A percentile compares a stretch with the other conserved stretches of the same genome.
Evolutionary conservation across 106 monocot species (phyloP).

Genomic region (Dioscorea alata): DNA sequence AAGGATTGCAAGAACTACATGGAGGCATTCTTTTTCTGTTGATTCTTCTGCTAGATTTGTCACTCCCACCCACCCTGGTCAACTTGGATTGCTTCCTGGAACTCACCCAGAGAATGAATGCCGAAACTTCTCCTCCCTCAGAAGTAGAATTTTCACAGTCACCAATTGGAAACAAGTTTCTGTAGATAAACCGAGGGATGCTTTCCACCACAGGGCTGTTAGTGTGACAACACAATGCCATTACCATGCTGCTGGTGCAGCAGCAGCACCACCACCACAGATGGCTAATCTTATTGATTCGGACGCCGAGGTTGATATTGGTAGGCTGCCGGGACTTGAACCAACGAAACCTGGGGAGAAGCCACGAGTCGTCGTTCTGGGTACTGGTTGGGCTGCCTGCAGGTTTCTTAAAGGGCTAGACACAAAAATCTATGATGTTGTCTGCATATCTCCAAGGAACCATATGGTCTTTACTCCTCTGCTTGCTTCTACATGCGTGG

Average conservation of each 20-base stretch:
- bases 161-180: background rate
- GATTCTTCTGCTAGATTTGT: constrained; percentile 9
- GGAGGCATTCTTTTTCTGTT: constrained; percentile 8
- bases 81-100: background rate
- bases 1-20: constrained; percentile 16
- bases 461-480: constrained; percentile 80
- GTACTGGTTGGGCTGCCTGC: constrained; percentile 68
- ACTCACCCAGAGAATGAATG: background rate
- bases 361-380: constrained; percentile 58
- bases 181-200: background rate
- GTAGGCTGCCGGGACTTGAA: constrained; percentile 19
- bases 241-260: background rate
- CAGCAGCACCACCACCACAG: background rate
- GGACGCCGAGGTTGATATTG: constrained; percentile 12
- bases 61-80: constrained; percentile 1
- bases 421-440: constrained; percentile 49
- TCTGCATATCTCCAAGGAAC: constrained; percentile 66
- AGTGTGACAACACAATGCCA: constrained; percentile 13
- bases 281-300: constrained; percentile 13
- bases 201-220: constrained; percentile 19
- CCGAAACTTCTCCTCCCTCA: background rate
- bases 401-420: constrained; percentile 54
- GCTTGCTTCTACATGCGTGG: constrained; percentile 68
- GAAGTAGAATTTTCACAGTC: background rate
- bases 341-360: constrained; percentile 47